Evolutionary conservation across 83 land plant genomes (phyloP).

Genomic region (Thuja plicata): DNA sequence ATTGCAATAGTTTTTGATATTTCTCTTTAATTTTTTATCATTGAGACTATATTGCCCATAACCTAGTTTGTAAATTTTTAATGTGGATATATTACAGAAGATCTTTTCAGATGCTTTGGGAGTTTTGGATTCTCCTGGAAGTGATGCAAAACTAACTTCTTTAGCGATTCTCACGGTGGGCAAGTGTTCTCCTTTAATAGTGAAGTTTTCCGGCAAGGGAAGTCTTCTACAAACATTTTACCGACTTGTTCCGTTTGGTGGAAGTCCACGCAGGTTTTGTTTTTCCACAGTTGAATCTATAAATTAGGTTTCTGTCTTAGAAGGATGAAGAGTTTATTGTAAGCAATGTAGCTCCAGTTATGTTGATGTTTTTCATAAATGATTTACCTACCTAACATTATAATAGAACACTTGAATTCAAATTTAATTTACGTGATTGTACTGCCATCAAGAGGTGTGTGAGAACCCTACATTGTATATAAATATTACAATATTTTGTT

Average conservation of each 20-base stretch:
- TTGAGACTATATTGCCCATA: slow-evolving; percentile 1
- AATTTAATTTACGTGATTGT: background rate
- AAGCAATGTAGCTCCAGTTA: background rate
- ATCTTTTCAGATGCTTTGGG: slow-evolving; percentile 37
- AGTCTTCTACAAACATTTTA: slow-evolving; percentile 42
- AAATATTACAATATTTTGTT: background rate
- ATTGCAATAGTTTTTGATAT: background rate
- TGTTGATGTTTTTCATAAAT: background rate
- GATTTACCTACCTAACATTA: background rate
- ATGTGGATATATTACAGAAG: slow-evolving; percentile 17
- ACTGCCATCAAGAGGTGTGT: background rate
- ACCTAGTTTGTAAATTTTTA: background rate
- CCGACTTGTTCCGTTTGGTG: slow-evolving; percentile 46
- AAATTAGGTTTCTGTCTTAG: background rate
- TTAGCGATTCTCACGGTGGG: slow-evolving; percentile 48
- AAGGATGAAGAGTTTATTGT: background rate
- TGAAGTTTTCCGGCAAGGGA: slow-evolving; percentile 49
- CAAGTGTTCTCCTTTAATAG: slow-evolving; percentile 37
- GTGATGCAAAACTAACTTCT: slow-evolving; percentile 29
- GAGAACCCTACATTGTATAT: background rate
- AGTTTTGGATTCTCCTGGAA: slow-evolving; percentile 27
- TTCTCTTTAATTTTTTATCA: background rate
- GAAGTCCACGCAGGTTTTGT: slow-evolving; percentile 22
- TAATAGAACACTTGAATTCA: background rate
- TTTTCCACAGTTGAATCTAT: background rate